Conservation (phyloP, 805 yeast species). For the Komagataella ulmi region DNA sequence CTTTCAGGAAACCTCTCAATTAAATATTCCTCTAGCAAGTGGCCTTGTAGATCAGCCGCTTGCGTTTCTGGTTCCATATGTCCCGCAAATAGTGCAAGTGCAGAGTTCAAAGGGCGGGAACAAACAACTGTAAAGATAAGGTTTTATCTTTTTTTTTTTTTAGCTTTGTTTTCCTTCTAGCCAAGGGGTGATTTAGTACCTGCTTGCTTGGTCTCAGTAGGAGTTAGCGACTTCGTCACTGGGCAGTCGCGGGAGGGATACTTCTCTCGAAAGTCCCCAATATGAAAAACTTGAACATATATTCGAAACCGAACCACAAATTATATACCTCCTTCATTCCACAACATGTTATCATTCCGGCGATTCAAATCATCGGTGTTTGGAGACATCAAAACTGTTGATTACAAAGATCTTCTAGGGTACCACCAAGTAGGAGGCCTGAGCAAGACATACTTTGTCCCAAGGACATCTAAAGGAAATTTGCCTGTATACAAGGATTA, state of each 20-base stretch:
- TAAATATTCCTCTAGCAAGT: not conserved
- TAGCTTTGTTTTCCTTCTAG: not conserved
- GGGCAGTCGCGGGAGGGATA: not conserved
- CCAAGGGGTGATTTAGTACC: not conserved
- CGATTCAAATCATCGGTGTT: not conserved
- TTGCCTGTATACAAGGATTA: constrained; percentile 54
- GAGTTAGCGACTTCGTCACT: not conserved
- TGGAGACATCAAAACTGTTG: not conserved
- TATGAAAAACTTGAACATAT: not conserved
- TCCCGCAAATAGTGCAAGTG: not conserved
- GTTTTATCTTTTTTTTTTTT: too few relatives aligned
- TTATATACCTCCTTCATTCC: not conserved
- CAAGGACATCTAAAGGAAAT: constrained; percentile 48
- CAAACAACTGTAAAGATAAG: not conserved
- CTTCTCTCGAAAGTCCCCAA: not conserved
- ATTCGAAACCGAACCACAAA: too few relatives aligned
- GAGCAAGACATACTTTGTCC: constrained; percentile 22
- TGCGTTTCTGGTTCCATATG: not conserved
- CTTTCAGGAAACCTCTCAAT: not conserved
- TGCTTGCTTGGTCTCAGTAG: not conserved
- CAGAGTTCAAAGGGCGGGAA: not conserved
- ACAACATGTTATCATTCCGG: not conserved
- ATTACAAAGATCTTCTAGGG: not conserved
- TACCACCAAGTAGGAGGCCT: constrained; percentile 3
- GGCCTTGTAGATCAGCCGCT: not conserved